Percentiles rank a stretch among this genome's conserved stretches.
Conservation (phyloP, 2,329 filamentous ascomycete genomes). For the Alternaria brassicicola region DNA sequence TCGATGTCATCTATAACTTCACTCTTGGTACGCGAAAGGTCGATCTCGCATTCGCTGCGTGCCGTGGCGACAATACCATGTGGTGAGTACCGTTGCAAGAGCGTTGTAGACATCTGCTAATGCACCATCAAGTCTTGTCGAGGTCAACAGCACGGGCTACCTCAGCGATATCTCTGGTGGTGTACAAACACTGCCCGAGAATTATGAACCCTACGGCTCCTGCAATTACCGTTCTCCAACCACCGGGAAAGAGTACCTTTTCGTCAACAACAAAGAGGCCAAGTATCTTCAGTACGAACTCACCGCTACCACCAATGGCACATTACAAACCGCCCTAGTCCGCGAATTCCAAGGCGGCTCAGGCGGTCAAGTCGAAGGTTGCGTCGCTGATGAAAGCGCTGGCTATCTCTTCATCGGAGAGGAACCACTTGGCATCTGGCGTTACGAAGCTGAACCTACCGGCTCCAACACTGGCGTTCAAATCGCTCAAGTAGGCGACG, state of each 20-base stretch:
- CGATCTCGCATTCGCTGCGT: constrained; percentile 60
- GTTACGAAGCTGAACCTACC: constrained; percentile 59
- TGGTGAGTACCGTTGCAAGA: constrained; percentile 51
- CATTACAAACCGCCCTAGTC: constrained; percentile 56
- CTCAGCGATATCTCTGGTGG: constrained; percentile 54
- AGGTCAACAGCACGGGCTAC: constrained; percentile 56
- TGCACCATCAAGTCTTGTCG: constrained; percentile 52
- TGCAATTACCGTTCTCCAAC: constrained; percentile 57
- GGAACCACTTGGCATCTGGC: constrained; percentile 60
- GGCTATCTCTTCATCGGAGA: constrained; percentile 60
- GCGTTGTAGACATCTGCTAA: neutral
- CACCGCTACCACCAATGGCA: constrained; percentile 47
- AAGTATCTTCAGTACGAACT: constrained; percentile 62
- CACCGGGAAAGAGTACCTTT: constrained; percentile 59
- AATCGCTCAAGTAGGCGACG: constrained; percentile 55
- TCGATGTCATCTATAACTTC: constrained; percentile 61
- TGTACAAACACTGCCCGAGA: constrained; percentile 53
- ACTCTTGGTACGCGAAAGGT: constrained; percentile 52
- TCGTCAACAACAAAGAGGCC: constrained; percentile 61
- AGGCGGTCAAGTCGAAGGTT: constrained; percentile 62
- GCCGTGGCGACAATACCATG: constrained; percentile 58
- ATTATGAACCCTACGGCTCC: constrained; percentile 60
- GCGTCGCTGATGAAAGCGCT: constrained; percentile 59
- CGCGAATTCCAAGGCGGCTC: constrained; percentile 59
- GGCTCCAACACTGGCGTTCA: constrained; percentile 43